Conservation (phyloP, 768 basidiomycete genomes). For the Podaxis pistillaris region DNA sequence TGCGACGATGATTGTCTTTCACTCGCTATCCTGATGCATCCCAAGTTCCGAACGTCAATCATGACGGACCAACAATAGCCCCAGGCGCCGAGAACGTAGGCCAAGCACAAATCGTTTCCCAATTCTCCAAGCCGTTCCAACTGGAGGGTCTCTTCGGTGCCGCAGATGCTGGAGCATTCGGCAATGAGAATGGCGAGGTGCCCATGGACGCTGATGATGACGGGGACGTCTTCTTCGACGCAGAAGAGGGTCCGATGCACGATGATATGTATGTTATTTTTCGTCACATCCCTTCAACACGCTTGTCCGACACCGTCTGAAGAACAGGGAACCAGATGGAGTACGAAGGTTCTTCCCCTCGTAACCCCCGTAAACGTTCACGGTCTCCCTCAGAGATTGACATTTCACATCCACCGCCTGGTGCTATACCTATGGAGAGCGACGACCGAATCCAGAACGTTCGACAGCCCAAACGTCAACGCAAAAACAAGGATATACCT, state of each 20-base stretch:
- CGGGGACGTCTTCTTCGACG: conserved; percentile 41
- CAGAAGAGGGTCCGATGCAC: conserved; percentile 42
- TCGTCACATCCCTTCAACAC: neutral
- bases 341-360: conserved; percentile 31
- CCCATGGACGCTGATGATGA: conserved; percentile 45
- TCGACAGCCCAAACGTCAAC: conserved; percentile 59
- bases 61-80: conserved; percentile 39
- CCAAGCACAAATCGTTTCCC: conserved; percentile 72
- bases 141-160: conserved; percentile 76
- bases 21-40: neutral
- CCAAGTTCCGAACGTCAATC: conserved; percentile 14
- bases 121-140: conserved; percentile 77
- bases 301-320: conserved; percentile 17
- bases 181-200: conserved; percentile 39
- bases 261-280: conserved; percentile 30
- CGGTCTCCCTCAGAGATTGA: conserved; percentile 33
- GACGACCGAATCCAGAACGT: conserved; percentile 22
- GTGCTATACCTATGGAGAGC: conserved; percentile 18
- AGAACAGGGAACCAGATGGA: conserved; percentile 31
- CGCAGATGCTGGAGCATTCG: conserved; percentile 81
- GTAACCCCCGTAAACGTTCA: conserved; percentile 36
- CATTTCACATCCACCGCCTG: neutral
- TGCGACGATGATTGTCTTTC: neutral
- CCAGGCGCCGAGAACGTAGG: conserved; percentile 80
- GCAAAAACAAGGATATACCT: conserved; percentile 53